Conservation (phyloP, 1,284 basidiomycete species). For the Afroboletus lepidellus region DNA sequence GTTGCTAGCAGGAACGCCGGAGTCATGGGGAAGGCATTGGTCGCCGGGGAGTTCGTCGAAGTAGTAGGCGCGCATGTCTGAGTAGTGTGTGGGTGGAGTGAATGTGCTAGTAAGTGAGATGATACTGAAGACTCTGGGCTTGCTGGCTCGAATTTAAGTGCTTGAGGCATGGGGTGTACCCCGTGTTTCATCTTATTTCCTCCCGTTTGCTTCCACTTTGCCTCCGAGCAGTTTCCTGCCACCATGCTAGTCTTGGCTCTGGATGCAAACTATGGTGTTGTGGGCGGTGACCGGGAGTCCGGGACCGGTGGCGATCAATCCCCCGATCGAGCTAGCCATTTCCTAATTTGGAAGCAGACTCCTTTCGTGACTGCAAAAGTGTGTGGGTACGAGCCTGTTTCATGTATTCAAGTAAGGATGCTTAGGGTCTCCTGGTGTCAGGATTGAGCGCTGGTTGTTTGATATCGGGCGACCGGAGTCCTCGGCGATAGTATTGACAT, state of each 20-base stretch:
- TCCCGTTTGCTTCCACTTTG: background rate
- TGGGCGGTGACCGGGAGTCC: too few relatives aligned
- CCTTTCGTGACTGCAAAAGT: background rate
- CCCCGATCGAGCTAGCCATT: background rate
- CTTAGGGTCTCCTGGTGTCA: too few relatives aligned
- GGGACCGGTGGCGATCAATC: background rate
- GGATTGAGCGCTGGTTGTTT: conserved; percentile 37
- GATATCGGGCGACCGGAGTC: too few relatives aligned
- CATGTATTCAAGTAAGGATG: too few relatives aligned
- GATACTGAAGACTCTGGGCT: too few relatives aligned
- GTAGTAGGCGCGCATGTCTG: conserved; percentile 77
- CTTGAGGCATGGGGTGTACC: background rate
- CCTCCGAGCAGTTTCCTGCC: background rate
- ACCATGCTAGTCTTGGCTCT: background rate
- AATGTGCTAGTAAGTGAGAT: background rate
- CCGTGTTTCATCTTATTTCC: background rate
- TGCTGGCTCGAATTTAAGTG: background rate
- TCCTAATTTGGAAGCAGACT: background rate
- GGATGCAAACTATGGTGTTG: too few relatives aligned
- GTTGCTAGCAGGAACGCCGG: conserved; percentile 50
- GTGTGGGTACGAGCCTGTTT: background rate
- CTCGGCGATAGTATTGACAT: too few relatives aligned
- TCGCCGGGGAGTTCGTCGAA: conserved; percentile 76
- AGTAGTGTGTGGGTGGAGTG: background rate
- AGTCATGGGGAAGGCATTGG: conserved; percentile 74